Percentiles rank a stretch among this genome's conserved stretches.
These are phyloP conservation scores for Epichloe bromicola DNA, from an alignment of 2,329 filamentous ascomycete species.

Conservation along the genomic window DNA sequence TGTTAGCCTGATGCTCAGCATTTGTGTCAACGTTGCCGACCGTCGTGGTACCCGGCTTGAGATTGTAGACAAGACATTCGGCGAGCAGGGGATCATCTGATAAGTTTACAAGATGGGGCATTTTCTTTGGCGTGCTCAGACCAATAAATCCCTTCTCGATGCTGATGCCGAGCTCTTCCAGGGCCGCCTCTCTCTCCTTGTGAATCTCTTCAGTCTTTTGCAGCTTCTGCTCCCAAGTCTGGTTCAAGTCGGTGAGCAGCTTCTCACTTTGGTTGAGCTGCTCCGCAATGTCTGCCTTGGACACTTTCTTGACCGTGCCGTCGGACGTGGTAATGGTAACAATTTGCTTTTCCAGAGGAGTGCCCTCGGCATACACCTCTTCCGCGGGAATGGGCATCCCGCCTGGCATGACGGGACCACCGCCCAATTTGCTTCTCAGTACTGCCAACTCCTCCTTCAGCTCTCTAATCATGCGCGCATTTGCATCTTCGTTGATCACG, in stretches of 20 bases:
- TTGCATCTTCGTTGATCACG: slow-evolving; percentile 97
- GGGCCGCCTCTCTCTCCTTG: slow-evolving; percentile 85
- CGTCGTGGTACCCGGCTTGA: slow-evolving; percentile 87
- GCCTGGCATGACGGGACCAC: slow-evolving; percentile 33
- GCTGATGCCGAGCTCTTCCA: slow-evolving; percentile 95
- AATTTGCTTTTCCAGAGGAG: slow-evolving; percentile 87
- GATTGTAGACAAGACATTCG: slow-evolving; percentile 93
- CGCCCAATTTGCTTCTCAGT: slow-evolving; percentile 72
- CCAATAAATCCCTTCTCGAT: slow-evolving; percentile 98
- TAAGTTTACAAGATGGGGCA: slow-evolving; percentile 96
- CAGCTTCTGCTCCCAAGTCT: slow-evolving; percentile 97
- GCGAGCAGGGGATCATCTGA: slow-evolving; percentile 89
- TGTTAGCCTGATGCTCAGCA: slow-evolving; percentile 63
- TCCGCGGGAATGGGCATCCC: slow-evolving; percentile 45
- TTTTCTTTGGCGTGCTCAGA: slow-evolving; percentile 92
- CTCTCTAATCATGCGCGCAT: slow-evolving; percentile 96
- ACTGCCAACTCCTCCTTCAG: slow-evolving; percentile 87
- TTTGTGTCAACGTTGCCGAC: slow-evolving; percentile 90
- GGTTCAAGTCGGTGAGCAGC: slow-evolving; percentile 86
- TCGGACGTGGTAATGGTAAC: slow-evolving; percentile 84
- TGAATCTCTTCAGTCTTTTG: slow-evolving; percentile 93
- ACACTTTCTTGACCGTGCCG: slow-evolving; percentile 84
- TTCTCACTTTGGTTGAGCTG: slow-evolving; percentile 95
- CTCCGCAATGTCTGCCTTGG: slow-evolving; percentile 95
- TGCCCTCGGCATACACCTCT: slow-evolving; percentile 82